Conservation (phyloP, 148 eudicot species). For the Pharnaceum exiguum region DNA sequence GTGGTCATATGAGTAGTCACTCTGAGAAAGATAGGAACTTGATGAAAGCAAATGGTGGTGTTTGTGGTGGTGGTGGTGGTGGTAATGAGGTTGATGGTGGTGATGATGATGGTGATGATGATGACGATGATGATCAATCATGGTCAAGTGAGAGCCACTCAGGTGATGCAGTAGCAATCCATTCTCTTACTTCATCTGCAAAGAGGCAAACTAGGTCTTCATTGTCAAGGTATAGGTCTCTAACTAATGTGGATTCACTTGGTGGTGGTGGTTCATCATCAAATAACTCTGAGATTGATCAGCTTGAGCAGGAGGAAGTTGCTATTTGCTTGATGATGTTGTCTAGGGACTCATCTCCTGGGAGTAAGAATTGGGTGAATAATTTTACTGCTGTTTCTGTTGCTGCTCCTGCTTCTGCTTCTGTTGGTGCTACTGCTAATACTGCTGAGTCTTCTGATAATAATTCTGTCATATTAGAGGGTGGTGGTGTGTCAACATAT, state of each 20-base stretch:
- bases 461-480: slow-evolving; percentile 64
- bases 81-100: slow-evolving; percentile 5
- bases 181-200: neutral
- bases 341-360: slow-evolving; percentile 59
- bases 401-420: slow-evolving; percentile 68
- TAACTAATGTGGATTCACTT: slow-evolving; percentile 20
- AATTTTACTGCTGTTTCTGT: slow-evolving; percentile 60
- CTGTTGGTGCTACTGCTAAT: slow-evolving; percentile 33
- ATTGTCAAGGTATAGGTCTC: slow-evolving; percentile 39
- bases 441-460: slow-evolving; percentile 70
- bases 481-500: slow-evolving; percentile 19
- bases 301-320: slow-evolving; percentile 69
- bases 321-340: slow-evolving; percentile 89
- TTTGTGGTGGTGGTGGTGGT: too few relatives aligned
- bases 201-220: slow-evolving; percentile 33
- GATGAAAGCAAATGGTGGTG: too few relatives aligned
- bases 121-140: slow-evolving; percentile 26
- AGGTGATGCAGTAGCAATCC: neutral
- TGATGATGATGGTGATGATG: slow-evolving; percentile 4
- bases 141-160: slow-evolving; percentile 38
- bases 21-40: slow-evolving; percentile 55
- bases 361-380: slow-evolving; percentile 5
- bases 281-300: slow-evolving; percentile 62
- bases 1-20: slow-evolving; percentile 95
- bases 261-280: slow-evolving; percentile 37